Conservation (phyloP, 495 filamentous ascomycete genomes). For the Sordaria brevicollis region DNA sequence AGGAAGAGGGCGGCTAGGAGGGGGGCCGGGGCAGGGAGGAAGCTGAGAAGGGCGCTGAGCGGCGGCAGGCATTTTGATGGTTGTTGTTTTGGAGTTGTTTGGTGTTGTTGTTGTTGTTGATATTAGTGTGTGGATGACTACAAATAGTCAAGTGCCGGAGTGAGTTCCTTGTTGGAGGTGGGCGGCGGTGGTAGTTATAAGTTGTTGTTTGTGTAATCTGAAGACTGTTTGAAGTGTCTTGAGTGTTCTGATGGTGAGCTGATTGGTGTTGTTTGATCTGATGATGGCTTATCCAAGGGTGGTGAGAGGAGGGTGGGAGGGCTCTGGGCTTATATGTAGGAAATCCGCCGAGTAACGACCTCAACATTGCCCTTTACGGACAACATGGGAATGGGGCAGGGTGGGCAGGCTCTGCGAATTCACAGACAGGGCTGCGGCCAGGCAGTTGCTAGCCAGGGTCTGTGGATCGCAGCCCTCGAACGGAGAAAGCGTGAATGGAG, state of each 20-base stretch:
- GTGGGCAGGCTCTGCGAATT: slow-evolving; percentile 11
- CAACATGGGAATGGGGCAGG: slow-evolving; percentile 11
- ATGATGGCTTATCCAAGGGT: slow-evolving; percentile 11
- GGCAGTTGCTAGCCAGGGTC: slow-evolving; percentile 9
- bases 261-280: slow-evolving; percentile 18
- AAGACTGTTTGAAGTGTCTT: slow-evolving; percentile 5
- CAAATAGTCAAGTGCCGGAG: not conserved
- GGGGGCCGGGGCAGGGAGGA: slow-evolving; percentile 78
- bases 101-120: not conserved
- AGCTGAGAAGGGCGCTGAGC: slow-evolving; percentile 57
- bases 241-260: slow-evolving; percentile 9
- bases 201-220: not conserved
- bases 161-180: not conserved
- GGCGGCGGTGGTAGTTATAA: not conserved
- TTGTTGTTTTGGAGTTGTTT: slow-evolving; percentile 7
- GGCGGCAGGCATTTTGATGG: slow-evolving; percentile 49
- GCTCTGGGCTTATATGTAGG: slow-evolving; percentile 31
- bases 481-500: not conserved
- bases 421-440: slow-evolving; percentile 22
- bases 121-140: not conserved
- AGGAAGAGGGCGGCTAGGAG: slow-evolving; percentile 73
- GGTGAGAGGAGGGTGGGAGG: slow-evolving; percentile 19
- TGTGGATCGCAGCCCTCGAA: slow-evolving; percentile 10
- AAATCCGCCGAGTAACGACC: slow-evolving; percentile 14
- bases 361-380: slow-evolving; percentile 23